These are phyloP conservation scores for Naganishia sp. DNA, from an alignment of 1,284 basidiomycete genomes.

Conservation along the genomic window DNA sequence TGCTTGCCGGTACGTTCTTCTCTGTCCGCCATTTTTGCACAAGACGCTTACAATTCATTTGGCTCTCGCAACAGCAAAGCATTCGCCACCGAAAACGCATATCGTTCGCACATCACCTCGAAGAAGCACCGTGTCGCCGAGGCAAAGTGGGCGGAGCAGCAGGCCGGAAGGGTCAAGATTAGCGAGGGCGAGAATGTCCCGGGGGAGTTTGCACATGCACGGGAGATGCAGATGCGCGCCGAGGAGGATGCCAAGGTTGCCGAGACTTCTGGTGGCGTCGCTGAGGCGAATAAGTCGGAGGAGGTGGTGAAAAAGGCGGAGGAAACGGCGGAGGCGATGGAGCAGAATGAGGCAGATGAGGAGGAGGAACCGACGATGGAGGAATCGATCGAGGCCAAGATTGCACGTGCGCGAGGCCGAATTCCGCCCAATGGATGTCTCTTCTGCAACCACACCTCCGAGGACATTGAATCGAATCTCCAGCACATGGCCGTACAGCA, in stretches of 20 bases:
- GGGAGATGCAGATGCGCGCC: slow-evolving; percentile 11
- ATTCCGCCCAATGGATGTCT: slow-evolving; percentile 61
- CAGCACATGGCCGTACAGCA: slow-evolving; percentile 84
- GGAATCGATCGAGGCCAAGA: slow-evolving; percentile 69
- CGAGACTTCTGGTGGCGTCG: neutral
- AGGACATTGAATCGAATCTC: slow-evolving; percentile 68
- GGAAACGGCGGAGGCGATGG: slow-evolving; percentile 19
- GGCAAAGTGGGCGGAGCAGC: slow-evolving; percentile 55
- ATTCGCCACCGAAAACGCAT: slow-evolving; percentile 88
- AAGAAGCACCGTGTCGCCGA: slow-evolving; percentile 88
- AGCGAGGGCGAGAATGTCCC: slow-evolving; percentile 16
- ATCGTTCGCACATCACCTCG: slow-evolving; percentile 80
- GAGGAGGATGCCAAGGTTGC: slow-evolving; percentile 20
- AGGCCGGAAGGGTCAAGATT: slow-evolving; percentile 15
- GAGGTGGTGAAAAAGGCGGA: neutral
- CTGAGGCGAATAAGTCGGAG: neutral
- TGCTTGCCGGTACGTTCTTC: slow-evolving; percentile 69
- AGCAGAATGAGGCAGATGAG: slow-evolving; percentile 21
- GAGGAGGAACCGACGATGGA: slow-evolving; percentile 42
- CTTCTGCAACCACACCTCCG: slow-evolving; percentile 70
- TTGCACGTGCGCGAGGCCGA: slow-evolving; percentile 62
- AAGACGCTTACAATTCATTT: too few relatives aligned
- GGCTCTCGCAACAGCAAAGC: slow-evolving; percentile 64
- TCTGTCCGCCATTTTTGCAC: neutral
- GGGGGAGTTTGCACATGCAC: slow-evolving; percentile 16